Conservation (phyloP, 2,329 filamentous ascomycete species). For the Cladophialophora immunda region DNA sequence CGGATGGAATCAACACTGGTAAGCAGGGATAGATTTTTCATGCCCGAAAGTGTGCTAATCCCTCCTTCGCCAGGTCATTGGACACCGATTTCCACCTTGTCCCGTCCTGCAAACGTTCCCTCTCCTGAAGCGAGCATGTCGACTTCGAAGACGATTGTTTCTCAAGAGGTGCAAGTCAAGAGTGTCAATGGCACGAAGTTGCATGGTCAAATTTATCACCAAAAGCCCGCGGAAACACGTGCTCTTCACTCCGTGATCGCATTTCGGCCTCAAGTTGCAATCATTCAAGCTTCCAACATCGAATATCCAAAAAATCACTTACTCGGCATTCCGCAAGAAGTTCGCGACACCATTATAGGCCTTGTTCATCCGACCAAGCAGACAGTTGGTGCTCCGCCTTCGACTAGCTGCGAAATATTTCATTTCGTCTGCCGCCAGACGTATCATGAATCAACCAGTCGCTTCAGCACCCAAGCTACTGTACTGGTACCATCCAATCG, state of each 20-base stretch:
- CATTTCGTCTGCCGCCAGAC: conserved; percentile 30
- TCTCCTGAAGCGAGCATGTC: not conserved
- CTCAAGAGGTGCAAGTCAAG: not conserved
- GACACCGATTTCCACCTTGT: not conserved
- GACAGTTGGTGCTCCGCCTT: conserved; percentile 13
- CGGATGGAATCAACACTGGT: not conserved
- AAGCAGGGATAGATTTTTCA: not conserved
- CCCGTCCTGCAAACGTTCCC: not conserved
- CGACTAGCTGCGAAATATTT: conserved; percentile 23
- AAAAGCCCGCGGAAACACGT: too few relatives aligned
- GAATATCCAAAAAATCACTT: conserved; percentile 29
- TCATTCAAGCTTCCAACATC: not conserved
- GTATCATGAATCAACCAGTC: conserved; percentile 25
- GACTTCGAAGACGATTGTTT: not conserved
- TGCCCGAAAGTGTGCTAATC: not conserved
- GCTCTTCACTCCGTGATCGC: not conserved
- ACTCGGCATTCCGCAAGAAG: conserved; percentile 32
- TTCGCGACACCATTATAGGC: conserved; percentile 27
- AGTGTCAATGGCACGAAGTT: not conserved
- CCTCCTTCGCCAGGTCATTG: not conserved
- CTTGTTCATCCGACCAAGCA: not conserved
- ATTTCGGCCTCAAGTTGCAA: conserved; percentile 1
- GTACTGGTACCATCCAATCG: conserved; percentile 26
- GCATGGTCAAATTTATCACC: too few relatives aligned
- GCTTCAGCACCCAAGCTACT: conserved; percentile 1